Percentiles rank a stretch among this genome's conserved stretches.
Evolutionary conservation across 2,329 filamentous ascomycete species (phyloP).

Genomic region (Aaosphaeria pasadenensis): DNA sequence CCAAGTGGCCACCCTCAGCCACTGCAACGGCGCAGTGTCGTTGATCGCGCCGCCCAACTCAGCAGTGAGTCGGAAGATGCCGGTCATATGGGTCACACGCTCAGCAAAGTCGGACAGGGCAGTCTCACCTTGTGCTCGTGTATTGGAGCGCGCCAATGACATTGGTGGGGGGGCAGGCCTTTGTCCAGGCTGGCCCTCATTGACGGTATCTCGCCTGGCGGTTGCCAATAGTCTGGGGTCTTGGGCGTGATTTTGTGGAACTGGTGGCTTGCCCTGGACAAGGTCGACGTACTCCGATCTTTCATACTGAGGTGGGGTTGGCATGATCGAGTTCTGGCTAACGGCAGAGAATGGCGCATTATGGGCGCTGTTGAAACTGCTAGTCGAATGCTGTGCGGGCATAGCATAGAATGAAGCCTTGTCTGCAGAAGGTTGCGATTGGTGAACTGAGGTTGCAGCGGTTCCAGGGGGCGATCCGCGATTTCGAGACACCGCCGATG

Average conservation of each 20-base stretch:
- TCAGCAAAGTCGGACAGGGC: slow-evolving; percentile 67
- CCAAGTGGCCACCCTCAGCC: slow-evolving; percentile 74
- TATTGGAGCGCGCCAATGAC: slow-evolving; percentile 28
- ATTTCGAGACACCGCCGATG: slow-evolving; percentile 19
- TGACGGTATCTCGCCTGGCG: slow-evolving; percentile 1
- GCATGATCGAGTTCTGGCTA: slow-evolving; percentile 17
- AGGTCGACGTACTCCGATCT: slow-evolving; percentile 9
- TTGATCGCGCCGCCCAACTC: slow-evolving; percentile 68
- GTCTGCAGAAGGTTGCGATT: slow-evolving; percentile 3
- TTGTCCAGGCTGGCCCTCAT: slow-evolving; percentile 6
- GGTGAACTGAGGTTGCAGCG: slow-evolving; percentile 5
- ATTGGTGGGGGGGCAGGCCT: slow-evolving; percentile 14
- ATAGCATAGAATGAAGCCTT: slow-evolving; percentile 13
- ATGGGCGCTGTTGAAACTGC: not conserved
- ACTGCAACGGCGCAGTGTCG: slow-evolving; percentile 61
- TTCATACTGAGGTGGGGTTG: slow-evolving; percentile 22
- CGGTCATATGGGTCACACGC: slow-evolving; percentile 70
- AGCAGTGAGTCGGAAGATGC: slow-evolving; percentile 74
- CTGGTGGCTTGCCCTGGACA: slow-evolving; percentile 5
- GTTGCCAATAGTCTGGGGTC: too few relatives aligned
- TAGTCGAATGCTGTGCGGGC: slow-evolving; percentile 1
- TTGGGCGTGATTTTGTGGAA: slow-evolving; percentile 5
- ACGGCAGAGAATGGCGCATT: not conserved
- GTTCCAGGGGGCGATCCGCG: slow-evolving; percentile 16
- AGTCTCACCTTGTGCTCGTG: slow-evolving; percentile 26